Conservation (phyloP, 306 rosid genomes). For the Lathyrus tuberosus region DNA sequence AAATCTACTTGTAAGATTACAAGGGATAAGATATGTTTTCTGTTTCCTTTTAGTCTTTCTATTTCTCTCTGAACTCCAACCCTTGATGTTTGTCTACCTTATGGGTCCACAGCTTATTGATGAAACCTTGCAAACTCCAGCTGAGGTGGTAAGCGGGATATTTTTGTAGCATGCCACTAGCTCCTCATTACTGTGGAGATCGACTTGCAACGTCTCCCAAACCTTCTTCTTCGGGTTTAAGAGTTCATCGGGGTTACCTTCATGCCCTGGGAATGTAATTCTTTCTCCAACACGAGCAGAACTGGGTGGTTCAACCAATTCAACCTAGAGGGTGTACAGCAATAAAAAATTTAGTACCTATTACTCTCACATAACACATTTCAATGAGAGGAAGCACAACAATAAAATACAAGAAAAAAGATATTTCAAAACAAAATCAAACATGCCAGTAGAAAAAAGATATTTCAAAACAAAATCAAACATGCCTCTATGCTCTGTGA, state of each 20-base stretch:
- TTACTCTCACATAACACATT: background rate
- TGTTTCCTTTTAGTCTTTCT: background rate
- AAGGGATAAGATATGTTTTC: background rate
- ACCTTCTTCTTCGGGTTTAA: conserved; percentile 92
- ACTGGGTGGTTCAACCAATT: conserved; percentile 81
- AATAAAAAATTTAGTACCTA: conserved; percentile 22
- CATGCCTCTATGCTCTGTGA: no score
- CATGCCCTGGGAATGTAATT: conserved; percentile 60
- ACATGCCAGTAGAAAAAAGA: no score
- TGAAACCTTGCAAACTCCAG: conserved; percentile 79
- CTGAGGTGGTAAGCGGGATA: conserved; percentile 76
- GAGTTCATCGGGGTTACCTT: conserved; percentile 74
- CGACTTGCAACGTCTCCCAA: conserved; percentile 89
- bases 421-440: no score
- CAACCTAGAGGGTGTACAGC: conserved; percentile 56
- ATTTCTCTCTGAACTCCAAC: conserved; percentile 4
- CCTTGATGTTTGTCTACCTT: conserved; percentile 47
- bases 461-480: no score
- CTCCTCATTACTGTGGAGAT: conserved; percentile 55
- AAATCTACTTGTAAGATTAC: background rate
- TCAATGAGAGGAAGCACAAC: background rate
- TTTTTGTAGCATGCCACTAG: conserved; percentile 77
- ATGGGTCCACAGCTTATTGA: conserved; percentile 67
- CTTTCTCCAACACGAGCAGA: conserved; percentile 78
- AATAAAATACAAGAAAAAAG: background rate